These are phyloP conservation scores for Didymella arachidicola DNA, from an alignment of 2,329 filamentous ascomycete species.

Conservation along the genomic window DNA sequence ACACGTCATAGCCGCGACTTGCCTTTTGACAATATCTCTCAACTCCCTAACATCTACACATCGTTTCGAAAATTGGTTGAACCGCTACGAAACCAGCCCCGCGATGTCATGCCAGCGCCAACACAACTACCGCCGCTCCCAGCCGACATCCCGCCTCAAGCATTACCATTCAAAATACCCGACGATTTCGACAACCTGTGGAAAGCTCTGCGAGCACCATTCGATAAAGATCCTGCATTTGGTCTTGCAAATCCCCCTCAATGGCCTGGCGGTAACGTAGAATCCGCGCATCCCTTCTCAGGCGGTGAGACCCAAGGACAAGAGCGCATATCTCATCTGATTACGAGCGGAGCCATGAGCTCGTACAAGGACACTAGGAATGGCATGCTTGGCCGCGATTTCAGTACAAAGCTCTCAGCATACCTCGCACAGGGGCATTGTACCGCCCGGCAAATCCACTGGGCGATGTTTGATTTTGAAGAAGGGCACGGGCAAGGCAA, in stretches of 20 bases:
- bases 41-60: constrained; percentile 79
- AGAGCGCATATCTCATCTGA: constrained; percentile 66
- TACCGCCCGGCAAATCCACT: constrained; percentile 75
- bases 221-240: constrained; percentile 55
- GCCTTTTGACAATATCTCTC: constrained; percentile 62
- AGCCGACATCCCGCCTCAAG: constrained; percentile 65
- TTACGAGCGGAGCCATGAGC: constrained; percentile 67
- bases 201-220: constrained; percentile 64
- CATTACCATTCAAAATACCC: constrained; percentile 70
- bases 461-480: constrained; percentile 73
- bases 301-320: constrained; percentile 72
- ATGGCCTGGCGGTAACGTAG: constrained; percentile 60
- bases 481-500: constrained; percentile 59
- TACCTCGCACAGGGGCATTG: constrained; percentile 77
- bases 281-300: constrained; percentile 69
- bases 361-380: constrained; percentile 76
- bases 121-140: constrained; percentile 66
- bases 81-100: constrained; percentile 71
- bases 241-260: constrained; percentile 61
- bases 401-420: constrained; percentile 77
- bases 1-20: constrained; percentile 67
- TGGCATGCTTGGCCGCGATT: constrained; percentile 72
- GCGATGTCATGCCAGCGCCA: constrained; percentile 64
- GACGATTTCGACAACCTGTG: constrained; percentile 62
- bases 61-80: constrained; percentile 76